Percentiles rank a stretch among this genome's conserved stretches.
These are phyloP conservation scores for Thermomucor indicae-seudaticae DNA, from an alignment of 371 early-diverging fungal species.

Conservation along the genomic window DNA sequence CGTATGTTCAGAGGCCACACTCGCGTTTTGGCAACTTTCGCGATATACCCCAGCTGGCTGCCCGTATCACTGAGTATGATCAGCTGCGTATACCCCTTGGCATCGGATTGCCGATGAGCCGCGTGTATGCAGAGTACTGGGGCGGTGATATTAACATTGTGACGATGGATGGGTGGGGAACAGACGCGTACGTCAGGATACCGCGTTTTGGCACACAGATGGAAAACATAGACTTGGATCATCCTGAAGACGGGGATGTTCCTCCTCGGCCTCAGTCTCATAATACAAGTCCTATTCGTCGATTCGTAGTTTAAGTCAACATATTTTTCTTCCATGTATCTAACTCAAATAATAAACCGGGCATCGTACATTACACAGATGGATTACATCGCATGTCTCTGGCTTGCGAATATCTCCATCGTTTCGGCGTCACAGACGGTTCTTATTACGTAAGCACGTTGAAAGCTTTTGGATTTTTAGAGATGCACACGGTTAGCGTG, in stretches of 20 bases:
- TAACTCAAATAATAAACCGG: no score
- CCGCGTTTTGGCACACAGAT: slow-evolving; percentile 58
- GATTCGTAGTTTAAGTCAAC: neutral
- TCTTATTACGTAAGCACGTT: no score
- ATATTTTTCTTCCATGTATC: slow-evolving; percentile 4
- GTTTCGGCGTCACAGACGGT: no score
- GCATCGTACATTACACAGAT: no score
- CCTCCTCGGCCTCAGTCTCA: neutral
- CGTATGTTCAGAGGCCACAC: slow-evolving; percentile 51
- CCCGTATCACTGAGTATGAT: slow-evolving; percentile 50
- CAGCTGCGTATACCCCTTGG: slow-evolving; percentile 55
- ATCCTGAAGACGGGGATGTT: neutral
- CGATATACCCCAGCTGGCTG: slow-evolving; percentile 55
- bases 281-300: neutral
- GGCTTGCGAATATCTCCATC: no score
- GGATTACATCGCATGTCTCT: no score
- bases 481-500: no score
- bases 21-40: slow-evolving; percentile 53
- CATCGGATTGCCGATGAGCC: slow-evolving; percentile 79
- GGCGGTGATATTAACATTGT: slow-evolving; percentile 61
- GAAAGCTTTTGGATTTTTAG: no score
- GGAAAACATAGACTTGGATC: slow-evolving; percentile 47
- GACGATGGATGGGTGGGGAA: slow-evolving; percentile 75
- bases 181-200: slow-evolving; percentile 78
- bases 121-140: slow-evolving; percentile 82